Evolutionary conservation across 139 green algal species (phyloP), one percentile per base, ranked within the genome.

Genomic region (Pleodorina starrii): DNA sequence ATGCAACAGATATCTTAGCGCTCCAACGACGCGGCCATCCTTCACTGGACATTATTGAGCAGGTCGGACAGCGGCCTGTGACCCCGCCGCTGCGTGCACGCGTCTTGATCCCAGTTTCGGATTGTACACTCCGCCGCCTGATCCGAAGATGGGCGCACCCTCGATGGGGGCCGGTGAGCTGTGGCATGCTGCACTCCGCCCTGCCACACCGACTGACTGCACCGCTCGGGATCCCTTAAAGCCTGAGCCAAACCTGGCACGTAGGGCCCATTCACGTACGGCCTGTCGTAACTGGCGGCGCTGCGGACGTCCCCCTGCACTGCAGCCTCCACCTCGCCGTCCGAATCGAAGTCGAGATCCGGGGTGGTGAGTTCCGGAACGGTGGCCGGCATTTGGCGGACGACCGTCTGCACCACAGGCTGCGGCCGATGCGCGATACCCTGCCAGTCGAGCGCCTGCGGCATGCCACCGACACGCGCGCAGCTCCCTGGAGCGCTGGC

Each of bases 301-400:
- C n/a, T n/a, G n/a, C n/a, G n/a, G n/a, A n/a, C n/a, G n/a, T n/a
- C n/a, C n/a, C n/a, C n/a, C n/a, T n/a, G n/a, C n/a, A n/a, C n/a
- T n/a, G n/a, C n/a, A n/a, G n/a, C n/a, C n/a, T 2, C 54, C 29
- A 25, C 29, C 54, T 73, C 63, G 32, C 63, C 32, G 63, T 86
- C 79, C 60, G 80, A 87, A 12, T 88, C 82, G 25, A 88, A 88
- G 44, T 88, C 82, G n/a, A 88, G 66, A 35, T 88, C 82, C 10
- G 82, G 82, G 0, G 82, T 88, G 19, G 23, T 38, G 35, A 88
- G 43, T 21, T 88, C 82, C 1, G 51, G 51, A 14, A 9, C 51
- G 11, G 72, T 43, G 72, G 40, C 23, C 40, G 72, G 69, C 69
- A 77, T 50, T 44, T 32, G 21, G 54, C 21, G 3, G 7, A 12